A percentile compares a stretch with the other conserved stretches of the same genome.
Evolutionary conservation across 192 early-diverging fungal genomes (phyloP).

Genomic region (Backusella morwellensis): DNA sequence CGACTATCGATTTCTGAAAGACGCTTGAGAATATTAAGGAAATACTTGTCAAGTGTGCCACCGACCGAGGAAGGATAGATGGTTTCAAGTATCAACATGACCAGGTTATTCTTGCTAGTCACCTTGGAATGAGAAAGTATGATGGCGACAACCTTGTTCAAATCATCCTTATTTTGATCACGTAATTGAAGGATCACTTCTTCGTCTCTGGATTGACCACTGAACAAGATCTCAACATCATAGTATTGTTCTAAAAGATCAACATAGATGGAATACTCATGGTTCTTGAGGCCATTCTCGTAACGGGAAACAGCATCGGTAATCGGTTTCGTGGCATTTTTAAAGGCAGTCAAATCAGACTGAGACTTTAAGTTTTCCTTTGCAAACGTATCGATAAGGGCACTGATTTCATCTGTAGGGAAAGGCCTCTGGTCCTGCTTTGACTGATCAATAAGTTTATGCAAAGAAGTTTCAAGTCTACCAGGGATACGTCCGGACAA

Average conservation of each 20-base stretch:
- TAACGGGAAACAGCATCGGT: constrained; percentile 65
- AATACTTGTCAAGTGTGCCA: constrained; percentile 60
- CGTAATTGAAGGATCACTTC: constrained; percentile 85
- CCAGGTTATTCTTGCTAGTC: constrained; percentile 69
- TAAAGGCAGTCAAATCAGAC: constrained; percentile 61
- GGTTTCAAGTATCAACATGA: constrained; percentile 76
- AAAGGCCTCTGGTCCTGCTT: constrained; percentile 50
- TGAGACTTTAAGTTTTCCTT: constrained; percentile 45
- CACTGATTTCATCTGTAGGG: constrained; percentile 66
- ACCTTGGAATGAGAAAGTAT: constrained; percentile 84
- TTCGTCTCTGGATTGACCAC: constrained; percentile 70
- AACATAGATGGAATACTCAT: constrained; percentile 71
- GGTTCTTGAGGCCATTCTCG: constrained; percentile 67
- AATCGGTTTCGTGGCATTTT: constrained; percentile 63
- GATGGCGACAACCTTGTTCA: constrained; percentile 63
- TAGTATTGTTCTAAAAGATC: constrained; percentile 82
- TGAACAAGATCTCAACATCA: constrained; percentile 82
- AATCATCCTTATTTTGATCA: constrained; percentile 79
- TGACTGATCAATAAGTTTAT: constrained; percentile 46
- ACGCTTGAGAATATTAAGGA: constrained; percentile 73
- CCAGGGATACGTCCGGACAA: constrained; percentile 84
- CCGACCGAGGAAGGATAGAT: constrained; percentile 60
- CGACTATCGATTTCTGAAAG: constrained; percentile 76
- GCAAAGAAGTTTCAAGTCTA: constrained; percentile 54
- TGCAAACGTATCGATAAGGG: constrained; percentile 52